Evolutionary conservation across 1,284 basidiomycete genomes (phyloP).

Genomic region (Leccinum fallax): DNA sequence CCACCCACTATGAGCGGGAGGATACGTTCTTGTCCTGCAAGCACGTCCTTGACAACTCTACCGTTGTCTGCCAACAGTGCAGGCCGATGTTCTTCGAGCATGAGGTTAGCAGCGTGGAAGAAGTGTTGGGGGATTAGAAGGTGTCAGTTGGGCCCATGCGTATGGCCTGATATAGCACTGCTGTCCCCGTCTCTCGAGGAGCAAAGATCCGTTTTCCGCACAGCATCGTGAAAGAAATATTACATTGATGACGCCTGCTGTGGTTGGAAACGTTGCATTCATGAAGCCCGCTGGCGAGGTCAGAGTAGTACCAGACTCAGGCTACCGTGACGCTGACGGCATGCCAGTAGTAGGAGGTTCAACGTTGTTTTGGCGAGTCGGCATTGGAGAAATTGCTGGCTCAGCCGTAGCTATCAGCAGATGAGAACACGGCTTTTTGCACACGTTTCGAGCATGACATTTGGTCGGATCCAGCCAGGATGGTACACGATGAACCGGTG

Average conservation of each 20-base stretch:
- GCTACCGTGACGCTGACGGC: too few relatives aligned
- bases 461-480: not conserved
- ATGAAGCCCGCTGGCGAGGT: constrained; percentile 10
- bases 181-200: not conserved
- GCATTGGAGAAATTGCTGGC: not conserved
- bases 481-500: not conserved
- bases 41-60: constrained; percentile 23
- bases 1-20: constrained; percentile 15
- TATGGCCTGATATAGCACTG: constrained; percentile 20
- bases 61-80: constrained; percentile 14
- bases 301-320: too few relatives aligned
- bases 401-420: not conserved
- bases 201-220: constrained; percentile 3
- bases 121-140: not conserved
- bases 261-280: constrained; percentile 15
- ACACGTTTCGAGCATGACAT: not conserved
- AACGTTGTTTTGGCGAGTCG: not conserved
- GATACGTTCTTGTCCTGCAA: constrained; percentile 30
- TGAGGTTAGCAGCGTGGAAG: constrained; percentile 1
- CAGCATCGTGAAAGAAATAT: constrained; percentile 12
- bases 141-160: not conserved
- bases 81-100: constrained; percentile 17
- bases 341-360: too few relatives aligned
- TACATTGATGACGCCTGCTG: not conserved
- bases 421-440: not conserved